These are phyloP conservation scores for Ochetophila trinervis DNA, from an alignment of 306 rosid genomes.

Conservation along the genomic window DNA sequence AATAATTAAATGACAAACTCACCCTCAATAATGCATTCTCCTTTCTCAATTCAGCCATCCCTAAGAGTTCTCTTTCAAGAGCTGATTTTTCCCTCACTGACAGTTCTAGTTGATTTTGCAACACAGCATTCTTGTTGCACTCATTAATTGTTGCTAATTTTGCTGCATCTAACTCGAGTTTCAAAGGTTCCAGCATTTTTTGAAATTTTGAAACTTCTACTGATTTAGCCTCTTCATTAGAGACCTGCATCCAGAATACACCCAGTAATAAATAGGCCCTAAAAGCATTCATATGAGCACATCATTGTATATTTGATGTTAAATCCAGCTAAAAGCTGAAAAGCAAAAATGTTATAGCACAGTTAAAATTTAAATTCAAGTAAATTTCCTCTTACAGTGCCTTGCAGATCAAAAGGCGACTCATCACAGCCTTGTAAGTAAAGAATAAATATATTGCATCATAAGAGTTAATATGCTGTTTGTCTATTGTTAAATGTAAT, in stretches of 20 bases:
- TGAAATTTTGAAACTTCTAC: constrained; percentile 65
- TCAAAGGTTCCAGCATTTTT: constrained; percentile 69
- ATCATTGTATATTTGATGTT: constrained; percentile 7
- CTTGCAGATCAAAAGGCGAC: no score
- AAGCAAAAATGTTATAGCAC: neutral
- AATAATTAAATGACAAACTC: constrained; percentile 10
- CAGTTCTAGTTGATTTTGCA: constrained; percentile 80
- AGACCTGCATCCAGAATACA: constrained; percentile 57
- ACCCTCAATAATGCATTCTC: constrained; percentile 79
- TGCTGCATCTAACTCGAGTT: constrained; percentile 82
- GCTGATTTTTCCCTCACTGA: constrained; percentile 70
- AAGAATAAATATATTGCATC: no score
- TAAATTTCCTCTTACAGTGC: no score
- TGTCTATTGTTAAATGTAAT: no score
- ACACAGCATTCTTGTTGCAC: constrained; percentile 87
- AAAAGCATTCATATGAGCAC: constrained; percentile 9
- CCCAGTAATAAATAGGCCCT: constrained; percentile 17
- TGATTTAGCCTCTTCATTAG: constrained; percentile 81
- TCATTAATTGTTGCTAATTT: constrained; percentile 85
- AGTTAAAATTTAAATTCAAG: neutral
- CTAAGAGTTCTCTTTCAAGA: constrained; percentile 67
- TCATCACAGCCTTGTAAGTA: no score
- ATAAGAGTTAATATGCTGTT: no score
- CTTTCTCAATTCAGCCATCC: constrained; percentile 64
- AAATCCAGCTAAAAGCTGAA: neutral